phyloP scores from a whole-genome alignment of 306 rosid species.

The Prinsepia uniflora region DNA sequence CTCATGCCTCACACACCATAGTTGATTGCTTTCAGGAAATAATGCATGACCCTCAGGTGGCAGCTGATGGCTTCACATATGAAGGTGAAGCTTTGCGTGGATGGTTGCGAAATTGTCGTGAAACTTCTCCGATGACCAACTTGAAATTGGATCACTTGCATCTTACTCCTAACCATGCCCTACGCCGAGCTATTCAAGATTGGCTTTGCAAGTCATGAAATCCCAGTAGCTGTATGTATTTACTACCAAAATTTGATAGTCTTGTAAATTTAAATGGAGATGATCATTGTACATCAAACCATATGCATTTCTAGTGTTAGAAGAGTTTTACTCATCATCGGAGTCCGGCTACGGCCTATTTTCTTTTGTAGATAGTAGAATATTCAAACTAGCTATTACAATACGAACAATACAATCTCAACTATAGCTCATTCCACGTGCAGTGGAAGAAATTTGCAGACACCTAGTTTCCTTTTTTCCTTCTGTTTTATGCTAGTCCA shows the following conservation, averaged over 20 bases:
- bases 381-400: background rate
- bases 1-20: constrained; percentile 24
- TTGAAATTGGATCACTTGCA: constrained; percentile 54
- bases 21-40: constrained; percentile 63
- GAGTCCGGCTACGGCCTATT: too few relatives aligned
- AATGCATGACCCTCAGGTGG: constrained; percentile 88
- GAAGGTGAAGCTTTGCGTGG: constrained; percentile 86
- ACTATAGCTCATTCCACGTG: background rate
- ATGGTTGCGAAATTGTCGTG: constrained; percentile 70
- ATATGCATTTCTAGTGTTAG: too few relatives aligned
- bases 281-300: background rate
- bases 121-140: constrained; percentile 88
- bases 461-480: background rate
- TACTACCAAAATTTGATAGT: background rate
- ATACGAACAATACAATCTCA: background rate
- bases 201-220: constrained; percentile 77
- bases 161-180: constrained; percentile 71
- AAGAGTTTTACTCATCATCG: too few relatives aligned
- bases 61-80: constrained; percentile 86
- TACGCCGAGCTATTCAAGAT: constrained; percentile 75
- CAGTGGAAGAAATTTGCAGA: background rate
- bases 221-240: constrained; percentile 12
- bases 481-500: background rate
- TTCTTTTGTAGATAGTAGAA: background rate
- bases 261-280: background rate